A percentile compares a stretch with the other conserved stretches of the same genome.
Evolutionary conservation across 106 monocot species (phyloP).

Genomic region (Allium fistulosum): DNA sequence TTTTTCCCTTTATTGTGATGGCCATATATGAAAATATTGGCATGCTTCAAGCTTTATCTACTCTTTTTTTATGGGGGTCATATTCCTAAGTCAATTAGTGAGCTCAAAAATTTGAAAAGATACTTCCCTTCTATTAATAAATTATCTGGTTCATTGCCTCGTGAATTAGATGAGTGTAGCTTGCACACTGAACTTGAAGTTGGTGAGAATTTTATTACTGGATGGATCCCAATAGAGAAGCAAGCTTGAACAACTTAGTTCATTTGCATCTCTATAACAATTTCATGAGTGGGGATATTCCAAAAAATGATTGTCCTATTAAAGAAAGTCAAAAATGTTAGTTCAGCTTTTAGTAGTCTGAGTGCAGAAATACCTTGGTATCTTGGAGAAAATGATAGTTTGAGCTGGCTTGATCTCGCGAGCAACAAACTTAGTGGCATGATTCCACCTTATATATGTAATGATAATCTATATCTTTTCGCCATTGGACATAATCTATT

Average conservation of each 20-base stretch:
- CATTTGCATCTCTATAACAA: slow-evolving; percentile 41
- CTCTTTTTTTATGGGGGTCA: slow-evolving; percentile 34
- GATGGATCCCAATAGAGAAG: slow-evolving; percentile 35
- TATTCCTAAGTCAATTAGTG: slow-evolving; percentile 38
- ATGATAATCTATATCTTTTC: slow-evolving; percentile 30
- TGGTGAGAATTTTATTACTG: slow-evolving; percentile 37
- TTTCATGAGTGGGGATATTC: slow-evolving; percentile 38
- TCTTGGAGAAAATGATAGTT: slow-evolving; percentile 35
- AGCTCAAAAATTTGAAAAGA: slow-evolving; percentile 15
- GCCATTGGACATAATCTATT: slow-evolving; percentile 45
- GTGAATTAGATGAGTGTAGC: slow-evolving; percentile 42
- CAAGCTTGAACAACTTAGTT: slow-evolving; percentile 28
- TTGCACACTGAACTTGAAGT: slow-evolving; percentile 33
- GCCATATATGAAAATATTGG: slow-evolving; percentile 38
- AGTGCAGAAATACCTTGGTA: slow-evolving; percentile 38
- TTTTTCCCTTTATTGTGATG: not conserved
- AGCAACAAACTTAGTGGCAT: slow-evolving; percentile 46
- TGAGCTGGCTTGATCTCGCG: slow-evolving; percentile 43
- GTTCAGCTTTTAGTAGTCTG: slow-evolving; percentile 50
- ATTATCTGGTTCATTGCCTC: slow-evolving; percentile 41
- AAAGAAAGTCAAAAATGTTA: slow-evolving; percentile 34
- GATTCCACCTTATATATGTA: slow-evolving; percentile 50
- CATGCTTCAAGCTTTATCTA: slow-evolving; percentile 9
- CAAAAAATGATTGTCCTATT: slow-evolving; percentile 30
- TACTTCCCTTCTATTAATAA: slow-evolving; percentile 33